Percentiles rank a stretch among this genome's conserved stretches.
These are phyloP conservation scores for Psilocybe sp. DNA, from an alignment of 768 basidiomycete genomes.

Conservation along the genomic window DNA sequence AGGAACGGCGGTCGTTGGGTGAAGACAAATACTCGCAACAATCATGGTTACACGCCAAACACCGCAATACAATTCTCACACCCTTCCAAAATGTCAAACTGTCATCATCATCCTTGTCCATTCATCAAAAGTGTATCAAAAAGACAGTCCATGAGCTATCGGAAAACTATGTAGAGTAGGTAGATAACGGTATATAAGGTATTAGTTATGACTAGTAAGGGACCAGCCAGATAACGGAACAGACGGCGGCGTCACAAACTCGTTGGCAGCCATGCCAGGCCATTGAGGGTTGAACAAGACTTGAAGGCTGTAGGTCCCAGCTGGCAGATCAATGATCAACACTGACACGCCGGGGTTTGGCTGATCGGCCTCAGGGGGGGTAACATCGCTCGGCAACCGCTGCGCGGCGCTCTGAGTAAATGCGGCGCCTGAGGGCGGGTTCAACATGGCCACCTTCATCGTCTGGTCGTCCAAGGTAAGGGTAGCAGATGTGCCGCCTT, in stretches of 20 bases:
- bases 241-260: slow-evolving; percentile 66
- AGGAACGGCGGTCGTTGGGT: slow-evolving; percentile 3
- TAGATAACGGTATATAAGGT: slow-evolving; percentile 13
- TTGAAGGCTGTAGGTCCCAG: slow-evolving; percentile 75
- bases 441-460: slow-evolving; percentile 63
- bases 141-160: slow-evolving; percentile 5
- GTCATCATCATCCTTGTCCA: slow-evolving; percentile 6
- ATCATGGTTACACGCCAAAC: slow-evolving; percentile 20
- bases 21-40: not conserved
- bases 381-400: slow-evolving; percentile 57
- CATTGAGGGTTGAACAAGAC: slow-evolving; percentile 96
- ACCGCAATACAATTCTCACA: slow-evolving; percentile 11
- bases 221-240: slow-evolving; percentile 78
- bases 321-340: slow-evolving; percentile 64
- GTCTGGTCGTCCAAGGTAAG: slow-evolving; percentile 69
- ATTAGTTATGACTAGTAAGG: slow-evolving; percentile 71
- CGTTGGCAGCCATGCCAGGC: slow-evolving; percentile 54
- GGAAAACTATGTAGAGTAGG: slow-evolving; percentile 10
- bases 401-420: slow-evolving; percentile 57
- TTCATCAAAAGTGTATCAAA: slow-evolving; percentile 2
- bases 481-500: slow-evolving; percentile 65
- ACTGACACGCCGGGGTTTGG: slow-evolving; percentile 78
- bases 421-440: slow-evolving; percentile 60
- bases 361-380: slow-evolving; percentile 66
- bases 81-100: slow-evolving; percentile 12